A percentile compares a stretch with the other conserved stretches of the same genome.
These are phyloP conservation scores for Phalaenopsis hybrid DNA, from an alignment of 116 monocot genomes.

Conservation along the genomic window DNA sequence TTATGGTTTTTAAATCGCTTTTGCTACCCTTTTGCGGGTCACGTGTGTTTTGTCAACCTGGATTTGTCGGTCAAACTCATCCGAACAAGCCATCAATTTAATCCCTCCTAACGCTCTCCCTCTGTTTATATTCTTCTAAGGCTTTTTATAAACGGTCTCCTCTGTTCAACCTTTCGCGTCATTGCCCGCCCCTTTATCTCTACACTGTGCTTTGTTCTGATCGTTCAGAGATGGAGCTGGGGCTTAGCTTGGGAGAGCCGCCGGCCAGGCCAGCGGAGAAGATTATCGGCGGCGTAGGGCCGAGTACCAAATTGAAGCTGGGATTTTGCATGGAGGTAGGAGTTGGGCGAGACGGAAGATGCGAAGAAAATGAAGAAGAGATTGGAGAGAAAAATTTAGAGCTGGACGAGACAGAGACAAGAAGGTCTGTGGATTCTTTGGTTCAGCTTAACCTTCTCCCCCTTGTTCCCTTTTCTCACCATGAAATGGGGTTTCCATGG, in stretches of 20 bases:
- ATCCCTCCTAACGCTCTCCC: background rate
- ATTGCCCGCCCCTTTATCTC: background rate
- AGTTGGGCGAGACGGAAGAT: constrained; percentile 16
- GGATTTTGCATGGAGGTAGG: constrained; percentile 16
- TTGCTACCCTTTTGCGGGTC: constrained; percentile 28
- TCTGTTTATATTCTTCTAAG: background rate
- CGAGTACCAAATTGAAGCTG: background rate
- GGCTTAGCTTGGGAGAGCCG: constrained; percentile 35
- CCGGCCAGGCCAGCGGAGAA: constrained; percentile 2
- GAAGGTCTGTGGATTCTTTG: constrained; percentile 16
- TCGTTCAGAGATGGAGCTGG: constrained; percentile 35
- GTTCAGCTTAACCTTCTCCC: constrained; percentile 34
- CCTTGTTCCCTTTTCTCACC: constrained; percentile 3
- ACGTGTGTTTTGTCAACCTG: constrained; percentile 35
- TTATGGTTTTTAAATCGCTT: background rate
- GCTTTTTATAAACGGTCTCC: constrained; percentile 10
- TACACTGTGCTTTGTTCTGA: background rate
- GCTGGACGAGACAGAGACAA: background rate
- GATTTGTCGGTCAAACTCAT: constrained; percentile 28
- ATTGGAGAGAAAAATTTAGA: background rate
- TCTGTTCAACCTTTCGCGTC: background rate
- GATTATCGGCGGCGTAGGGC: background rate
- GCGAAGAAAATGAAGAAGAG: constrained; percentile 12
- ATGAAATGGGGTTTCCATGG: constrained; percentile 21
- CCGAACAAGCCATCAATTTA: background rate